Conservation (phyloP, 2,329 filamentous ascomycete genomes). For the Penicillium sp. region DNA sequence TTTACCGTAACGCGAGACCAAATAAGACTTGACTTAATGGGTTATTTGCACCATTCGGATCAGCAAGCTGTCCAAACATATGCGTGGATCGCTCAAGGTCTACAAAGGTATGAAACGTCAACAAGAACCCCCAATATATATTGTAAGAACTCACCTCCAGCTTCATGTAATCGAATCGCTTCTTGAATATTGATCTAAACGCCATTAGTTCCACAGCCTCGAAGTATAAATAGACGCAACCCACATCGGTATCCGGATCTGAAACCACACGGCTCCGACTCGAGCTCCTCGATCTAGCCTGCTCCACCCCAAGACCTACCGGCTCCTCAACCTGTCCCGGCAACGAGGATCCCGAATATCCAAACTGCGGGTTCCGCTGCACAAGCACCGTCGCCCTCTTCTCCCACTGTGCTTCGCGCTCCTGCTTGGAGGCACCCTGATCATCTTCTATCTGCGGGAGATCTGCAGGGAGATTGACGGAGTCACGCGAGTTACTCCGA, state of each 20-base stretch:
- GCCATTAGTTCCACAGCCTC: constrained; percentile 2
- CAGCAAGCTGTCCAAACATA: constrained; percentile 81
- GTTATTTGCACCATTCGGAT: constrained; percentile 83
- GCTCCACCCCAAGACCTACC: constrained; percentile 1
- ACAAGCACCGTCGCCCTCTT: constrained; percentile 88
- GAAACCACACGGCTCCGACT: constrained; percentile 31
- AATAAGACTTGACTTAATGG: constrained; percentile 94
- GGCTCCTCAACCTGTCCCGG: constrained; percentile 3
- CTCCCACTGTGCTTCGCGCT: constrained; percentile 81
- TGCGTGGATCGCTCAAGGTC: constrained; percentile 76
- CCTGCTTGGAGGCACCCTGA: constrained; percentile 48
- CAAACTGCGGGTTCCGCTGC: constrained; percentile 52
- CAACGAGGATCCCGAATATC: constrained; percentile 37
- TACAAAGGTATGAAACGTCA: constrained; percentile 21
- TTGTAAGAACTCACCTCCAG: constrained; percentile 54
- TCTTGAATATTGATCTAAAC: constrained; percentile 74
- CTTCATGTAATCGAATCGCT: constrained; percentile 91
- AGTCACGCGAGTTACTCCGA: constrained; percentile 34
- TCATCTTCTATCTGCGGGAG: constrained; percentile 70
- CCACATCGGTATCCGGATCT: constrained; percentile 40
- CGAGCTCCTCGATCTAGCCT: constrained; percentile 32
- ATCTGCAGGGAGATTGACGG: constrained; percentile 74
- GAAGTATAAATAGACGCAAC: constrained; percentile 8
- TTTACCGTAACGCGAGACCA: constrained; percentile 79
- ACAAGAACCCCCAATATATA: neutral